Conservation (phyloP, 345 rosid genomes). For the Excoecaria cochinchinensis region DNA sequence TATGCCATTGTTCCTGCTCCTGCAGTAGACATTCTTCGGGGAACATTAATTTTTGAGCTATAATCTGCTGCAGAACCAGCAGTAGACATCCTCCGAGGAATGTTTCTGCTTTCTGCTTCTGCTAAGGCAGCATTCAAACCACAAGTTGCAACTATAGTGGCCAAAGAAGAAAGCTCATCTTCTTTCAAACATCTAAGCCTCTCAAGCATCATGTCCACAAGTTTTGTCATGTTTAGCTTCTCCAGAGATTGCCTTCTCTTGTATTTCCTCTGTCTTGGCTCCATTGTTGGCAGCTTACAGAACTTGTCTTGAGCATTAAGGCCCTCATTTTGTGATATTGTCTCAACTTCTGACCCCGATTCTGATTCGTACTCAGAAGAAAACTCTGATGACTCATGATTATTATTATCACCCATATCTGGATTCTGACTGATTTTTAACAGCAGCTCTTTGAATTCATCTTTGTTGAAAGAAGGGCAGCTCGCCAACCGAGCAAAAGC, state of each 20-base stretch:
- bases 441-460: slow-evolving; percentile 68
- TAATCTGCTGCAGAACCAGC: slow-evolving; percentile 30
- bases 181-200: slow-evolving; percentile 80
- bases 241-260: slow-evolving; percentile 64
- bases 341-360: slow-evolving; percentile 49
- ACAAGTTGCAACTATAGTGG: slow-evolving; percentile 88
- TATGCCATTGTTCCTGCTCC: slow-evolving; percentile 32
- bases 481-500: slow-evolving; percentile 68
- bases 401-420: slow-evolving; percentile 37
- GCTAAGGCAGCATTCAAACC: slow-evolving; percentile 89
- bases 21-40: slow-evolving; percentile 40
- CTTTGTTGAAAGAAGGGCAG: slow-evolving; percentile 53
- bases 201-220: slow-evolving; percentile 72
- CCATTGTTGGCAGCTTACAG: slow-evolving; percentile 28
- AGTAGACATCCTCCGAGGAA: slow-evolving; percentile 11
- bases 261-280: slow-evolving; percentile 43
- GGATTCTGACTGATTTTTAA: slow-evolving; percentile 78
- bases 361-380: slow-evolving; percentile 62
- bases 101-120: slow-evolving; percentile 52
- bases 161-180: slow-evolving; percentile 87
- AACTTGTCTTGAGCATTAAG: slow-evolving; percentile 31
- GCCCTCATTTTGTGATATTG: slow-evolving; percentile 29
- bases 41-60: slow-evolving; percentile 26
- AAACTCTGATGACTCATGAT: slow-evolving; percentile 46
- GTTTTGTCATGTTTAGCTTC: slow-evolving; percentile 47